Evolutionary conservation across 441 rosid genomes (phyloP).

Genomic region (Gossypium lobatum): DNA sequence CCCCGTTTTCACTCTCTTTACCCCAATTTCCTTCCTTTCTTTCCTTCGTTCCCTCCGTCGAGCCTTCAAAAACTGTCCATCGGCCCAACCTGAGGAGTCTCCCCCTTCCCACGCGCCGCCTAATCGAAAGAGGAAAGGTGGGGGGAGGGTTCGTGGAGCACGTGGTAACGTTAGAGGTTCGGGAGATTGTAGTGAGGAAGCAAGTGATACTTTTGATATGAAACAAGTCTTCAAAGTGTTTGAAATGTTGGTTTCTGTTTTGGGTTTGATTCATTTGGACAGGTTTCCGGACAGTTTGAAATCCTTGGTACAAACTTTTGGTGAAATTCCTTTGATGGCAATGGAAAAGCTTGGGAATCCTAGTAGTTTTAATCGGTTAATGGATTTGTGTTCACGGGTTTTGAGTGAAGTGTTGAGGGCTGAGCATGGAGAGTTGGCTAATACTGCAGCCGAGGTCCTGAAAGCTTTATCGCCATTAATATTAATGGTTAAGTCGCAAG

Average conservation of each 20-base stretch:
- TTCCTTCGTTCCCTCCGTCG: slow-evolving; percentile 73
- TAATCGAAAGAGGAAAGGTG: slow-evolving; percentile 33
- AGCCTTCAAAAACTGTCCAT: slow-evolving; percentile 37
- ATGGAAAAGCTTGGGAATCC: slow-evolving; percentile 30
- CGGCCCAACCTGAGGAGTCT: not conserved
- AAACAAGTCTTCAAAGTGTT: slow-evolving; percentile 38
- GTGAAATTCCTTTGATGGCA: slow-evolving; percentile 53
- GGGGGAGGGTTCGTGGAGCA: slow-evolving; percentile 18
- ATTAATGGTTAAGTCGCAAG: slow-evolving; percentile 57
- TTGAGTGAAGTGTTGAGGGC: slow-evolving; percentile 45
- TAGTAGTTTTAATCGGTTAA: slow-evolving; percentile 30
- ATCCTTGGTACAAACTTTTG: slow-evolving; percentile 57
- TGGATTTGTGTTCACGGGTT: slow-evolving; percentile 46
- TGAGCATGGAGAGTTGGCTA: slow-evolving; percentile 59
- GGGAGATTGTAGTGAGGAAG: slow-evolving; percentile 19
- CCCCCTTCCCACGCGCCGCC: slow-evolving; percentile 2
- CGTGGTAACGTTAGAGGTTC: slow-evolving; percentile 12
- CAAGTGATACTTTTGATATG: slow-evolving; percentile 23
- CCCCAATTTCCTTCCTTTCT: slow-evolving; percentile 65
- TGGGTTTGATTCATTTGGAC: slow-evolving; percentile 62
- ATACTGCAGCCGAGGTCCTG: slow-evolving; percentile 62
- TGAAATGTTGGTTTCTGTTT: slow-evolving; percentile 43
- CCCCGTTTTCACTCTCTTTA: slow-evolving; percentile 72
- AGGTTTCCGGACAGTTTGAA: slow-evolving; percentile 77
- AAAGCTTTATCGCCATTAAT: slow-evolving; percentile 58